These are phyloP conservation scores for Monosporascus sp. DNA, from an alignment of 2,329 filamentous ascomycete genomes.

Conservation along the genomic window DNA sequence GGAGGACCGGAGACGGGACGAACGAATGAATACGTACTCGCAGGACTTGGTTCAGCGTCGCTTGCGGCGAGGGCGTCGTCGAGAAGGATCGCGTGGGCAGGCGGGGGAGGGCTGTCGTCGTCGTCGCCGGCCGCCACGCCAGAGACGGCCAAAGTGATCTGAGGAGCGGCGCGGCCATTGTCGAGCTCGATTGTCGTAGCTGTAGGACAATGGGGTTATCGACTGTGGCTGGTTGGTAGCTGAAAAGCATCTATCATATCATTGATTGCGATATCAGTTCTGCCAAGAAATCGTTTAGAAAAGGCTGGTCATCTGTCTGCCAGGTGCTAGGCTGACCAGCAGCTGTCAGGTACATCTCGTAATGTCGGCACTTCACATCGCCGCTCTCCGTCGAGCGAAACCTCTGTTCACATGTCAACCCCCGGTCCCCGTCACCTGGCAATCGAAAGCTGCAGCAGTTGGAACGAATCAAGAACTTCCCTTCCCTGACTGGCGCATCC, in stretches of 20 bases:
- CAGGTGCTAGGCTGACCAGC: not conserved
- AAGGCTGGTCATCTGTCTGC: not conserved
- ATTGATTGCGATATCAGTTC: not conserved
- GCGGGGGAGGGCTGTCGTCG: constrained; percentile 11
- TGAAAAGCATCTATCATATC: not conserved
- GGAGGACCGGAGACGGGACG: not conserved
- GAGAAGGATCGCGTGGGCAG: constrained; percentile 43
- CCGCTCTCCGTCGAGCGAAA: not conserved
- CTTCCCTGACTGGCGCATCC: not conserved
- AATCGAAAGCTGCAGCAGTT: not conserved
- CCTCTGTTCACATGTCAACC: not conserved
- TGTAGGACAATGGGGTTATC: not conserved
- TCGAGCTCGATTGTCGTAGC: not conserved
- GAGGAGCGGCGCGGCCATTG: constrained; percentile 25
- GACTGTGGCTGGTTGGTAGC: not conserved
- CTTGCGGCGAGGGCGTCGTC: constrained; percentile 48
- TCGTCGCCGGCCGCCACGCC: constrained; percentile 26
- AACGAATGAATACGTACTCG: constrained; percentile 33
- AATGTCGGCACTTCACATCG: not conserved
- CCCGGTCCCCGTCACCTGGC: not conserved
- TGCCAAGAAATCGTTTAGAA: not conserved
- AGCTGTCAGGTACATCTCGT: not conserved
- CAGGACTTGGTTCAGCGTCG: constrained; percentile 70
- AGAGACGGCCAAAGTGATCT: constrained; percentile 24
- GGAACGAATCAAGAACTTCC: not conserved